phyloP scores from a whole-genome alignment of 2,329 filamentous ascomycete genomes.

The Ascochyta pisi region DNA sequence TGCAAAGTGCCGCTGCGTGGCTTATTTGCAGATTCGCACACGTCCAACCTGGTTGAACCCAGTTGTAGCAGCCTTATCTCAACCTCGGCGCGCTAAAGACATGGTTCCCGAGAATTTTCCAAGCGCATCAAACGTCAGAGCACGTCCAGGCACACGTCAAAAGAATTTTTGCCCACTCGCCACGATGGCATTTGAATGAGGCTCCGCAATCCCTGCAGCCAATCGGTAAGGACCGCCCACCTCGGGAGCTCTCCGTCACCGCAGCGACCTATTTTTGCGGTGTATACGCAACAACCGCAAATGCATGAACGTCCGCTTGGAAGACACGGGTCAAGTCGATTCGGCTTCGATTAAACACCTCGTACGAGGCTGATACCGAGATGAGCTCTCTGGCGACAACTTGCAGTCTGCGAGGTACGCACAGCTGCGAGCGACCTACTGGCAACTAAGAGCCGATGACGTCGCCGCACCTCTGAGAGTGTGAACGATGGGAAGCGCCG shows the following conservation, averaged over 20 bases:
- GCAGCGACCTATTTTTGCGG: background rate
- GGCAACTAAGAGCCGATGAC: background rate
- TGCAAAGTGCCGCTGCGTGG: too few relatives aligned
- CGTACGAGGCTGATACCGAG: constrained; percentile 11
- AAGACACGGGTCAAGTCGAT: too few relatives aligned
- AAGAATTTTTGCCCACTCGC: constrained; percentile 6
- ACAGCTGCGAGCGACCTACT: background rate
- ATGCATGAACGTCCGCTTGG: background rate
- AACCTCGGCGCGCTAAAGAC: constrained; percentile 5
- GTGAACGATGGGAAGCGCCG: constrained; percentile 4
- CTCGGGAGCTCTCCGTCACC: background rate
- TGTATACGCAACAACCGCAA: constrained; percentile 1
- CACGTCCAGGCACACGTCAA: background rate
- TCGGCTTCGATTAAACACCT: background rate
- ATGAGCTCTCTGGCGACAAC: background rate
- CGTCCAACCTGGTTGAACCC: background rate
- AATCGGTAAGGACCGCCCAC: constrained; percentile 7
- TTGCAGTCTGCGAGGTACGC: background rate
- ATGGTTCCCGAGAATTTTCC: background rate
- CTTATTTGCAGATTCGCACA: too few relatives aligned
- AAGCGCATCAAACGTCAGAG: constrained; percentile 2
- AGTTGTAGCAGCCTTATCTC: background rate
- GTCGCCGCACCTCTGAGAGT: background rate
- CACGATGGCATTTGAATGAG: constrained; percentile 5
- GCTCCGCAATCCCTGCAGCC: constrained; percentile 4